Evolutionary conservation across 2,329 filamentous ascomycete genomes (phyloP), one percentile per base, ranked within the genome.

Genomic region (Sordariomycetes sp.): DNA sequence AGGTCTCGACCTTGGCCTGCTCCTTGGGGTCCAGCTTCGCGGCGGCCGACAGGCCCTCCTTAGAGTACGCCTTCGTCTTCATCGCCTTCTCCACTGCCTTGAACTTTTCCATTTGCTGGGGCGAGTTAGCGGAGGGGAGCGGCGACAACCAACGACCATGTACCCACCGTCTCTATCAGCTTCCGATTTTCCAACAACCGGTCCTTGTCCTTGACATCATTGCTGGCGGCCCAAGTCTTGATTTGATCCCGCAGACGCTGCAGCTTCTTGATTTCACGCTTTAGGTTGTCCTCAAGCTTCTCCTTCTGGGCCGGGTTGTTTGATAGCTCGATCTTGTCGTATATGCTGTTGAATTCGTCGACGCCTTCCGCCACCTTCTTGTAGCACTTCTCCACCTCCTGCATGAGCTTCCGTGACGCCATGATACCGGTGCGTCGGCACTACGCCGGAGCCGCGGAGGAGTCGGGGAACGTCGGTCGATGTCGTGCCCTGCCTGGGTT

Each of bases 21-120:
- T 97, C 94, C 71, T 92, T 96, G n/a, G 94, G 94, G 75, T 99
- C 94, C 63, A 97, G 81, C 73, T 96, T 95, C 55, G 90, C 87
- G 28, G 91, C 90, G 57, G 93, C 89, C 62, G 90, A 94, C 63
- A 99, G 77, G 52, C 94, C 94, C 74, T 97, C 94, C 79, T 99
- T 97, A 62, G 94, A 97, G 75, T 96, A 99, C 61, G 94, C 94
- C 74, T 99, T 99, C 59, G 94, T 99, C 80, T 99, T 99, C 94
- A 99, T 97, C 68, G 96, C 94, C 79, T 99, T 99, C 74, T 99
- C 94, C 57, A 99, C 94, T n/a, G 92, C 93, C 78, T 99, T 99
- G 83, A 99, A 99, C 68, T 90, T 91, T 76, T 99, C 94, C 94
- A 99, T 99, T 89, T 93, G 87, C 90, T 94, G 75, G 72, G 66